Base-by-base conservation (phyloP, 257 asterid genomes). In the Fraxinus americana region DNA sequence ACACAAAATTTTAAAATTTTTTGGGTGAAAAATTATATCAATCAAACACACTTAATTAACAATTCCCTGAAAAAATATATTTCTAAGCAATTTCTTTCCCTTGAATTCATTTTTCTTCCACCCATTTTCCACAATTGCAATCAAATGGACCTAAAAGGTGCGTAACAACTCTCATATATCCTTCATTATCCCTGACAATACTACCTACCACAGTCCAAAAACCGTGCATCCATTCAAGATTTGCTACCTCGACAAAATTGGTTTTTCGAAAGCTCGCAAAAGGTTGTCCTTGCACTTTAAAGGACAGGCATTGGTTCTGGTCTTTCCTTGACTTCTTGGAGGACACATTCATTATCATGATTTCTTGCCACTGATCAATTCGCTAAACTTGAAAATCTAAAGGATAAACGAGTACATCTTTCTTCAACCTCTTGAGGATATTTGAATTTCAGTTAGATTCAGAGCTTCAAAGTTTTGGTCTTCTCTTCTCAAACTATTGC, bases 401-500 rank as follows among this genome's bases (percentile, higher is more conserved):
- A 63, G 0, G 3, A 61, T 61, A 63, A 4, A 63, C 1, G 5
- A 63, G 19, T 25, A 23, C 5, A 25, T 30, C 41, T 52, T 72
- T 69, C 73, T 63, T 61, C 54, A 59, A 70, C 25, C 48, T 25
- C 59, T 70, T 10, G 41, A 36, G 35, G 9, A 25, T 0, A 7
- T 41, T 34, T 57, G 19, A 0, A 16, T 61, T 38, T 30, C 54
- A 9, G 11, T 72, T 11, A 66, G 45, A n/a, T 39, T 25, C 30
- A 41, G 50, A 5, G 57, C 59, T 19, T 32, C 39, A 72, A 61
- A 12, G 74, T 30, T 67, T 29, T 57, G 27, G 48, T 74, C 19
- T 17, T 77, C 75, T 78, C 32, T 61, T 67, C 73, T 78, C 38
- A 29, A 65, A 50, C 75, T 75, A 73, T 19, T 50, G 17, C 19